Conservation (phyloP, 2,329 filamentous ascomycete genomes). For the Nothopassalora personata region DNA sequence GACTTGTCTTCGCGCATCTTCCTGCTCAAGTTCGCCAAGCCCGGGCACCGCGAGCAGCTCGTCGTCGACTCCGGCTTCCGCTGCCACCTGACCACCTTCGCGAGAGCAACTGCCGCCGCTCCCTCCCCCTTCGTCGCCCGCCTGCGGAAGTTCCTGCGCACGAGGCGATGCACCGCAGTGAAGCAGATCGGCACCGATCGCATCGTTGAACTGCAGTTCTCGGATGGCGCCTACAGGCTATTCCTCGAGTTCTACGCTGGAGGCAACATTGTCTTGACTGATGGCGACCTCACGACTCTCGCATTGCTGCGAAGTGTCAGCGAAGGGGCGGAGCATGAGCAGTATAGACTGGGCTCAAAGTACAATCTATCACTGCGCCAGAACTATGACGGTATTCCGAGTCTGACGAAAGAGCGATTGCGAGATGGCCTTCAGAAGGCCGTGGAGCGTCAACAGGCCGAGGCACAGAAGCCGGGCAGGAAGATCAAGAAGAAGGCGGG, state of each 20-base stretch:
- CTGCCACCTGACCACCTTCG: slow-evolving; percentile 87
- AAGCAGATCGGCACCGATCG: slow-evolving; percentile 87
- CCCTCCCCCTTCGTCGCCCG: slow-evolving; percentile 82
- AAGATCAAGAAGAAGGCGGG: slow-evolving; percentile 70
- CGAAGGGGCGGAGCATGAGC: slow-evolving; percentile 78
- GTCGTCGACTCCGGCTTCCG: slow-evolving; percentile 94
- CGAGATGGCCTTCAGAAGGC: slow-evolving; percentile 62
- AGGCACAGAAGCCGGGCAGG: slow-evolving; percentile 47
- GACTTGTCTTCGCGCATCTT: slow-evolving; percentile 94
- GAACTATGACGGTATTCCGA: slow-evolving; percentile 71
- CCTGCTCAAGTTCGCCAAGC: slow-evolving; percentile 89
- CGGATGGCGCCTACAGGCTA: slow-evolving; percentile 79
- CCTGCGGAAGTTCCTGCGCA: slow-evolving; percentile 82
- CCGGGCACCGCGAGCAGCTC: slow-evolving; percentile 80
- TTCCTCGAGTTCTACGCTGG: slow-evolving; percentile 96
- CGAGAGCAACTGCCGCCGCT: slow-evolving; percentile 74
- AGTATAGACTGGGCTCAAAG: slow-evolving; percentile 67
- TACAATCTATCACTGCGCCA: slow-evolving; percentile 80
- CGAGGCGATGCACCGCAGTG: slow-evolving; percentile 73
- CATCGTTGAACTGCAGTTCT: slow-evolving; percentile 87
- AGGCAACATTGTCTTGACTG: slow-evolving; percentile 90
- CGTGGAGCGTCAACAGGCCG: slow-evolving; percentile 53
- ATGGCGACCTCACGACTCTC: slow-evolving; percentile 75
- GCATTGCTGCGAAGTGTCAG: slow-evolving; percentile 73
- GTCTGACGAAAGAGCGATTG: slow-evolving; percentile 68